Conservation (phyloP, 2,329 filamentous ascomycete species). For the Hypoxylon sp. region DNA sequence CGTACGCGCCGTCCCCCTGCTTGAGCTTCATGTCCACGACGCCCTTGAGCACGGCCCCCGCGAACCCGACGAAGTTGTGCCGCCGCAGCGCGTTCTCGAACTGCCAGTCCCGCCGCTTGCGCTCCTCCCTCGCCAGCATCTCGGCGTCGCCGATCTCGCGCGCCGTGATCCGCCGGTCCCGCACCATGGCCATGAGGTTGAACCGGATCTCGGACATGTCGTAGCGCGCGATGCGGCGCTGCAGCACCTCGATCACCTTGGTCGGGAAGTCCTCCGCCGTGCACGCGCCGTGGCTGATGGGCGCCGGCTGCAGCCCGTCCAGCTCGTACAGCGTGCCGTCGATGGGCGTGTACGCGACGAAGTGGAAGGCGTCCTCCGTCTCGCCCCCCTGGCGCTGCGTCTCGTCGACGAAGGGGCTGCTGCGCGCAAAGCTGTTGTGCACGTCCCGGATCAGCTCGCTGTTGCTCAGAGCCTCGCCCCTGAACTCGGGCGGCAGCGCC, state of each 20-base stretch:
- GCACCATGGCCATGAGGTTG: slow-evolving; percentile 93
- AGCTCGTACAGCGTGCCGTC: slow-evolving; percentile 89
- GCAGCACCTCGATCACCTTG: slow-evolving; percentile 87
- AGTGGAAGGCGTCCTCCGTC: slow-evolving; percentile 94
- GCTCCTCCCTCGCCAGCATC: slow-evolving; percentile 80
- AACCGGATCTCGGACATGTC: slow-evolving; percentile 91
- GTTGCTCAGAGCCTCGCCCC: slow-evolving; percentile 72
- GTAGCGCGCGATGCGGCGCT: slow-evolving; percentile 85
- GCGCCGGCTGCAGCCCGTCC: slow-evolving; percentile 92
- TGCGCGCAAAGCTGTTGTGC: slow-evolving; percentile 91
- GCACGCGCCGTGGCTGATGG: slow-evolving; percentile 88
- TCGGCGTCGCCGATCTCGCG: slow-evolving; percentile 86
- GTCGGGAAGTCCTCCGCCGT: slow-evolving; percentile 77
- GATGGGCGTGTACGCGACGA: slow-evolving; percentile 92
- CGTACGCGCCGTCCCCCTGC: slow-evolving; percentile 74
- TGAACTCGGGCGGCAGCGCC: slow-evolving; percentile 80
- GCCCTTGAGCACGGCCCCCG: slow-evolving; percentile 88
- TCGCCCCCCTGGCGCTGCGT: slow-evolving; percentile 78
- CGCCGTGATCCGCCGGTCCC: slow-evolving; percentile 82
- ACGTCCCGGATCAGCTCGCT: slow-evolving; percentile 78
- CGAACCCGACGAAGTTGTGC: slow-evolving; percentile 97
- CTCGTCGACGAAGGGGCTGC: slow-evolving; percentile 93
- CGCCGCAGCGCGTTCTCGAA: slow-evolving; percentile 94
- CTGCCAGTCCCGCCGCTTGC: slow-evolving; percentile 86
- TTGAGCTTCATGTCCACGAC: slow-evolving; percentile 81